Base-by-base conservation (phyloP, 2,329 filamentous ascomycete species). In the Albophoma yamanashiensis region DNA sequence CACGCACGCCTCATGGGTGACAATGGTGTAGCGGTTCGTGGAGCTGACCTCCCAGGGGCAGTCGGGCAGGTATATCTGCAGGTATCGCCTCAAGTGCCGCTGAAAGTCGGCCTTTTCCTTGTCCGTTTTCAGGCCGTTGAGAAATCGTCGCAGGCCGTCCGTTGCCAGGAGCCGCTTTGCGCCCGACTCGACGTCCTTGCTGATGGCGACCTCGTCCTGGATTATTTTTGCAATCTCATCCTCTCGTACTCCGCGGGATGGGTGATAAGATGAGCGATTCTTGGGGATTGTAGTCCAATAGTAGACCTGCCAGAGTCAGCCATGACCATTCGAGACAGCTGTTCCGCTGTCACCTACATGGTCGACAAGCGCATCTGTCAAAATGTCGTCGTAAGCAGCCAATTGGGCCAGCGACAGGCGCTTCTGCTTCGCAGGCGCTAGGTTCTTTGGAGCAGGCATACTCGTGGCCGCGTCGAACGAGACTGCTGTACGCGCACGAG, bases 231-330 rank as follows among this genome's bases (percentile, higher is more conserved):
- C 73, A 43, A 89, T 82, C 53, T 85, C 83, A 59, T 82, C 80
- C 67, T 86, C 82, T 59, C 83, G 85, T 57, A 97, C 80, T 47
- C 91, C 91, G 63, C 94, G 87, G 8, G 89, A 91, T 0, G 91
- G 83, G 67, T 90, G 89, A 73, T 96, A 97, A 59, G 90, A 91
- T 60, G 85, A 86, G 62, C 89, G 87, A 69, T 97, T 96, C 76
- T 99, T 99, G 64, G 93, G 92, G 61, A 97, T 96, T 4, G 85
- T 89, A 7, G 93, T 93, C 93, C 94, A 97, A 79, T 94, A 99
- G 75, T 90, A 97, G 12, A 91, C 88, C 93, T 97, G 66, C 62
- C 56, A 9, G 61, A 57, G 62, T 71, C 57, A 62, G 50, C 31
- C 5, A 12, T 4, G 31, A n/a, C 43, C 17, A 7, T 27, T 56